Evolutionary conservation across 192 early-diverging fungal species (phyloP).

Genomic region (Gamsiella multidivaricata): DNA sequence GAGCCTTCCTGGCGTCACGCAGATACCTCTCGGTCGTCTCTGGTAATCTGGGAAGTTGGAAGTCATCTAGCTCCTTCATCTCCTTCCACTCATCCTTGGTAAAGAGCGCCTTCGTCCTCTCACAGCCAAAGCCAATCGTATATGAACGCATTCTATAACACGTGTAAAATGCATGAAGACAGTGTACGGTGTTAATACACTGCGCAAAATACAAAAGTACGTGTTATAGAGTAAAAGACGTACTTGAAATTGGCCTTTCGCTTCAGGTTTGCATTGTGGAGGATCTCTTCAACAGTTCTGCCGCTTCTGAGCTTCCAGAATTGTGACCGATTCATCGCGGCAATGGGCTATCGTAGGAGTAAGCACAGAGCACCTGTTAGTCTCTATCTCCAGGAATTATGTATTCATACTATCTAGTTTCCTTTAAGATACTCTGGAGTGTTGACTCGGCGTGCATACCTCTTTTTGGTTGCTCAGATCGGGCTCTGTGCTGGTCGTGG

Average conservation of each 20-base stretch:
- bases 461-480: constrained; percentile 10
- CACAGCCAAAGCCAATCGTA: constrained; percentile 34
- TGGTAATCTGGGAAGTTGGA: constrained; percentile 28
- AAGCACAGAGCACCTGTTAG: constrained; percentile 6
- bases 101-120: constrained; percentile 30
- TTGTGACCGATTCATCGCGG: constrained; percentile 32
- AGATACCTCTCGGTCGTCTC: constrained; percentile 20
- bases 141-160: constrained; percentile 32
- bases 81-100: constrained; percentile 36
- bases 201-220: not conserved
- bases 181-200: not conserved
- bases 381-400: not conserved
- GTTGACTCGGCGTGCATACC: constrained; percentile 9
- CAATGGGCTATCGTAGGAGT: constrained; percentile 25
- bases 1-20: constrained; percentile 20
- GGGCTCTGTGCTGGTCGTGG: not conserved
- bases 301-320: constrained; percentile 42
- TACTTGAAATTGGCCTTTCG: constrained; percentile 29
- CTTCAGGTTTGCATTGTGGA: constrained; percentile 8
- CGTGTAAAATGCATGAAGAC: not conserved
- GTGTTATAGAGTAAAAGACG: not conserved
- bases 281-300: constrained; percentile 32
- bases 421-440: constrained; percentile 9
- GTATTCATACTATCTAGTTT: constrained; percentile 14
- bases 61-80: constrained; percentile 25